phyloP scores from a whole-genome alignment of 441 rosid genomes.

The Corymbia calophylla region DNA sequence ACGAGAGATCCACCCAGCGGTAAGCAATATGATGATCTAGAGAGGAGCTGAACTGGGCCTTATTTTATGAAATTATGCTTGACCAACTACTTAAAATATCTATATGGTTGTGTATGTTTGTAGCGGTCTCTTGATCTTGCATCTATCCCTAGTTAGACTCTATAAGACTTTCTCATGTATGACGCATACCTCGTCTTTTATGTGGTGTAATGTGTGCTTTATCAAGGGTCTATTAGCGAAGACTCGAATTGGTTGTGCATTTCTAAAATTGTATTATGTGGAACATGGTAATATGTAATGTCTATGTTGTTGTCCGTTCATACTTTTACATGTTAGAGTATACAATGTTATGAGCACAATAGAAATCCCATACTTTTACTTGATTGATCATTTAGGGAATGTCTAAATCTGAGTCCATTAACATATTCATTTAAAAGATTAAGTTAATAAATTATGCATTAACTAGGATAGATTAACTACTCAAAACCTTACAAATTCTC shows the following conservation, averaged over 20 bases:
- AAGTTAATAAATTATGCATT: too few relatives aligned
- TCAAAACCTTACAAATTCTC: too few relatives aligned
- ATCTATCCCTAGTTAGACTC: background rate
- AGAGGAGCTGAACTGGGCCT: too few relatives aligned
- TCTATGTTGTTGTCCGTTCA: too few relatives aligned
- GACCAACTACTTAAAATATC: background rate
- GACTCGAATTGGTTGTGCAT: background rate
- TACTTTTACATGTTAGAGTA: background rate
- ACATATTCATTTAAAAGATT: background rate
- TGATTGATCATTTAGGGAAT: background rate
- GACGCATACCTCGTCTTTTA: too few relatives aligned
- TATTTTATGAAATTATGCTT: too few relatives aligned
- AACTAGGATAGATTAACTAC: too few relatives aligned
- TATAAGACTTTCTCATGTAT: rapidly evolving
- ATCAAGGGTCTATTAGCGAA: too few relatives aligned
- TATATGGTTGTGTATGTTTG: background rate
- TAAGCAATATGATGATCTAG: too few relatives aligned
- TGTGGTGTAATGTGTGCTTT: background rate
- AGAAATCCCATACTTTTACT: background rate
- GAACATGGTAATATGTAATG: background rate
- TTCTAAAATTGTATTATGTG: background rate
- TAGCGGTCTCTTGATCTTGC: too few relatives aligned
- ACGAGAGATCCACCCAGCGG: rapidly evolving
- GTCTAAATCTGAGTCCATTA: rapidly evolving
- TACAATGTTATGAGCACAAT: background rate